Percentiles rank a stretch among this genome's conserved stretches.
phyloP scores from a whole-genome alignment of 2,329 filamentous ascomycete genomes.

The Xylaria sp. region DNA sequence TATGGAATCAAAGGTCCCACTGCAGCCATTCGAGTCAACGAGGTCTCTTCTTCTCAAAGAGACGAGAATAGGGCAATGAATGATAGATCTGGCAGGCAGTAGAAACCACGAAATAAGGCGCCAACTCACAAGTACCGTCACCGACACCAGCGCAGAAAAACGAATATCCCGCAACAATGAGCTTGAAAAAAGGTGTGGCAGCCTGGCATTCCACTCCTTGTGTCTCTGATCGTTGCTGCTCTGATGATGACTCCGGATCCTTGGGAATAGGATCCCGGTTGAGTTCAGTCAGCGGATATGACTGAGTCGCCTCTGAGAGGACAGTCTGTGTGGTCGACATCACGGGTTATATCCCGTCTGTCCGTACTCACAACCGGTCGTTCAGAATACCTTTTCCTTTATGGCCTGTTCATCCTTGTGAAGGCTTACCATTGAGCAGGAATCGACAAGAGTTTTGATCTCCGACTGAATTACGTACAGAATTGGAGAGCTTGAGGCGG shows the following conservation, averaged over 20 bases:
- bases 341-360: neutral
- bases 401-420: neutral
- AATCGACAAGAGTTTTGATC: neutral
- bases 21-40: slow-evolving; percentile 3
- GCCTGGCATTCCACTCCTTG: slow-evolving; percentile 22
- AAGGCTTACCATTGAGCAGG: neutral
- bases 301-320: slow-evolving; percentile 15
- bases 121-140: slow-evolving; percentile 46
- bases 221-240: slow-evolving; percentile 8
- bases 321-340: slow-evolving; percentile 23
- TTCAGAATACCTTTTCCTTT: neutral
- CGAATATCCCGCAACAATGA: slow-evolving; percentile 52
- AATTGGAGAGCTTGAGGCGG: neutral
- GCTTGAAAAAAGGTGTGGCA: slow-evolving; percentile 37
- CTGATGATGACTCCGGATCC: slow-evolving; percentile 20
- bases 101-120: neutral
- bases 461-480: neutral
- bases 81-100: neutral
- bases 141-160: slow-evolving; percentile 63
- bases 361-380: neutral
- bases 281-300: slow-evolving; percentile 25
- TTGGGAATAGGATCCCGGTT: slow-evolving; percentile 6
- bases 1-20: slow-evolving; percentile 59
- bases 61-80: neutral
- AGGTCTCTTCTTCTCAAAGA: neutral